Evolutionary conservation across 768 basidiomycete genomes (phyloP), one percentile per base, ranked within the genome.

Genomic region (Agrocybe pediades): DNA sequence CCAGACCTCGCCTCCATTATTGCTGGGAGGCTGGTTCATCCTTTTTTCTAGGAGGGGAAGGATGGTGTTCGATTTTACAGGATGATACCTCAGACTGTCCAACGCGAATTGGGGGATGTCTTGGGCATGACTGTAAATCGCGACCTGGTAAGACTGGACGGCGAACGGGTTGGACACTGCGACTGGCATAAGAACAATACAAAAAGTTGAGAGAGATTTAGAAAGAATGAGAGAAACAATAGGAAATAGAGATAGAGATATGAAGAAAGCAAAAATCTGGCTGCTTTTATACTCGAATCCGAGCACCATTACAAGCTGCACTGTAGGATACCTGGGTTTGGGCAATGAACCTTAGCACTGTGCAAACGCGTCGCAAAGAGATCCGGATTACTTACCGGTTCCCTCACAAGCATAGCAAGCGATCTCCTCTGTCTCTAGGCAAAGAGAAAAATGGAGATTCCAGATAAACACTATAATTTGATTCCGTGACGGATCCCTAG

Each of bases 41-140:
- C 60, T 68, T 49, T 75, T 75, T 13, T 63, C 54, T 15, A 74
- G 64, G 13, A 62, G 57, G 7, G 80, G 80, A 2, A 80, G 68
- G 13, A 79, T 67, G 21, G 68, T 58, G 51, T 80, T 80, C 5
- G 77, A 75, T 40, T 73, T 66, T 16, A 69, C 64, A 20, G 75
- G 71, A 39, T 78, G 58, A 7, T 54, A 57, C 6, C 66, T 55
- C 9, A 85, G 66, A 2, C 68, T 65, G 2, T 65, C 58, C 68
- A 74, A 72, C 9, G 76, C 76, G 8, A 62, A 53, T 1, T 13
- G 2, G 4, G 84, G 63, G 4, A 59, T n/a, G 7, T 45, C 41
- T 16, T 23, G 23, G 1, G 56, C 48, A 15, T 49, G 40, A 19
- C 36, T 46, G 3, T 27, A 52, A 2, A 36, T 33, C 8, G 30